A percentile compares a stretch with the other conserved stretches of the same genome.
Conservation (phyloP, 345 rosid genomes). For the Pseudoturritis turrita region DNA sequence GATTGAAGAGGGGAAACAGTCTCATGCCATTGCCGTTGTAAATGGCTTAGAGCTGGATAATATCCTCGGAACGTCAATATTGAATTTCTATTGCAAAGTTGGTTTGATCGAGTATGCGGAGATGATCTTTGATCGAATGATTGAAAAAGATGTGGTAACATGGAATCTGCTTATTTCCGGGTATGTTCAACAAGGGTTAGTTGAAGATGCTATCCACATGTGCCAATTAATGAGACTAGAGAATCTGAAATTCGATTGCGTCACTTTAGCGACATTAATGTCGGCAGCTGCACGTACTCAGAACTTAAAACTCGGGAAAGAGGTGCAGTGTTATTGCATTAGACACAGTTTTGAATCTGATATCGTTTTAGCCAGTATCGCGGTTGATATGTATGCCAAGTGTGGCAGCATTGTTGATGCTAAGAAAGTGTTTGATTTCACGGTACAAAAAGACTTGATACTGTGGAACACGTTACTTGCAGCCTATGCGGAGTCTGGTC, state of each 20-base stretch:
- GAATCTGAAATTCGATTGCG: conserved; percentile 57
- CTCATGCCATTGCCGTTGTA: conserved; percentile 55
- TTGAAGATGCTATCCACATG: conserved; percentile 45
- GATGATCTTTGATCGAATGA: conserved; percentile 47
- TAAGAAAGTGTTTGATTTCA: conserved; percentile 43
- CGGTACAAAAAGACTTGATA: conserved; percentile 41
- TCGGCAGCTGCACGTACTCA: conserved; percentile 46
- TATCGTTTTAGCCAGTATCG: conserved; percentile 46
- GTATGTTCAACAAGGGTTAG: conserved; percentile 45
- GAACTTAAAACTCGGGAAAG: conserved; percentile 50
- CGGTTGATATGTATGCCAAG: conserved; percentile 56
- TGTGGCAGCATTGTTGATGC: conserved; percentile 54
- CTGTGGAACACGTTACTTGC: conserved; percentile 63
- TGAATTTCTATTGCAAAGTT: conserved; percentile 71
- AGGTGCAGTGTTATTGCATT: conserved; percentile 57
- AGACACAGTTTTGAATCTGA: conserved; percentile 54
- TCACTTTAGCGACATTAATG: conserved; percentile 56
- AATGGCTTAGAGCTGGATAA: conserved; percentile 56
- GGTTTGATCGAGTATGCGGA: conserved; percentile 66
- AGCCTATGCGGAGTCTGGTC: conserved; percentile 60
- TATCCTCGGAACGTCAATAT: conserved; percentile 58
- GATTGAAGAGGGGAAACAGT: conserved; percentile 66
- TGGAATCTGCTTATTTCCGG: conserved; percentile 80
- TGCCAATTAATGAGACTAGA: conserved; percentile 53
- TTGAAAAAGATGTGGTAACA: conserved; percentile 58